A percentile compares a stretch with the other conserved stretches of the same genome.
phyloP scores from a whole-genome alignment of 805 yeast species.

The baker's yeast (Saccharomyces cerevisiae) region DNA sequence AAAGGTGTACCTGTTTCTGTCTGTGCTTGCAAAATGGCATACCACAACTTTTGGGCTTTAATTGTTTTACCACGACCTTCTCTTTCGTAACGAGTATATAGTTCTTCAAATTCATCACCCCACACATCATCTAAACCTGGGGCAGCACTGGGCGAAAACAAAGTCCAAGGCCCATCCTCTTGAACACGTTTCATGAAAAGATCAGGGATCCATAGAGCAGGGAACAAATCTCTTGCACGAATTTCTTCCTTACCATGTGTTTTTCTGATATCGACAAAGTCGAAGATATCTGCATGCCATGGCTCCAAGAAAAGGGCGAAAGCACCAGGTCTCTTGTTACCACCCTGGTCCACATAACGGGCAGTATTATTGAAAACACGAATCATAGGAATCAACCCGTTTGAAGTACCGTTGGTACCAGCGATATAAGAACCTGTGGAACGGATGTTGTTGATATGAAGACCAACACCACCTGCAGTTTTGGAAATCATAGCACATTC shows the following conservation, averaged over 20 bases:
- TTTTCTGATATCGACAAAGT: constrained; percentile 76
- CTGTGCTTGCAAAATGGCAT: constrained; percentile 81
- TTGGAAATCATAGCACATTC: constrained; percentile 86
- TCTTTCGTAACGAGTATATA: constrained; percentile 65
- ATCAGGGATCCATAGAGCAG: constrained; percentile 93
- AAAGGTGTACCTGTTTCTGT: constrained; percentile 96
- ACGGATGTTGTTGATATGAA: constrained; percentile 81
- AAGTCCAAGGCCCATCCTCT: constrained; percentile 70
- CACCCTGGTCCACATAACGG: constrained; percentile 96
- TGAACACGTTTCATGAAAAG: constrained; percentile 89
- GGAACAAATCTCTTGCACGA: constrained; percentile 87
- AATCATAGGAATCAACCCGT: constrained; percentile 92
- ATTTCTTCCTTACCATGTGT: constrained; percentile 93
- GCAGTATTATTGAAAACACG: constrained; percentile 94
- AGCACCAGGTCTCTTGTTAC: constrained; percentile 96
- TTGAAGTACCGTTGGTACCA: constrained; percentile 87
- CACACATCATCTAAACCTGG: constrained; percentile 77
- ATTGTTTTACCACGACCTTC: constrained; percentile 61
- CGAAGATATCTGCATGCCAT: constrained; percentile 92
- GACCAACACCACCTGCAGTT: constrained; percentile 92
- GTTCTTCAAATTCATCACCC: constrained; percentile 72
- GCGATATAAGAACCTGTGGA: constrained; percentile 81
- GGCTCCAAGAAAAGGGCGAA: constrained; percentile 91
- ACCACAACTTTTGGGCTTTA: constrained; percentile 88
- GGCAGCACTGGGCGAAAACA: constrained; percentile 83